Percentiles rank a stretch among this genome's conserved stretches.
Evolutionary conservation across 176 grass and related monocot genomes (phyloP).

Genomic region (Aegilops umbellulata): DNA sequence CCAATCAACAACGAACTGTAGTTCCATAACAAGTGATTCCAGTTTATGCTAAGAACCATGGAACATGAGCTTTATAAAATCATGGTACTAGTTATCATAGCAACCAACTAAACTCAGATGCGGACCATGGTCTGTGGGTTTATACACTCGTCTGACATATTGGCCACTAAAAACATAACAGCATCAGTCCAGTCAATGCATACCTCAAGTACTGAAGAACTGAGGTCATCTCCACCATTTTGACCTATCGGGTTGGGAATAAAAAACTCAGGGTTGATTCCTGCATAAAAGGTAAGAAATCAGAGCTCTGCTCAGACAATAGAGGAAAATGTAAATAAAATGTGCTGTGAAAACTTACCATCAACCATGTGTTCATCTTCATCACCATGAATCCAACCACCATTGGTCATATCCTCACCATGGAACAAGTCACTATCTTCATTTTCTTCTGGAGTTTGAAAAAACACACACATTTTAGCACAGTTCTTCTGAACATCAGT

Average conservation of each 20-base stretch:
- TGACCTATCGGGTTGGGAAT: slow-evolving; percentile 58
- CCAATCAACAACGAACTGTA: background rate
- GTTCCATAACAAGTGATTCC: background rate
- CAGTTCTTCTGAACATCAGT: background rate
- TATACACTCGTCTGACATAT: background rate
- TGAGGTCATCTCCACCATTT: slow-evolving; percentile 66
- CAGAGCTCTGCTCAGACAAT: slow-evolving; percentile 1
- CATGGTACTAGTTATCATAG: background rate
- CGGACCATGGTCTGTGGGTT: background rate
- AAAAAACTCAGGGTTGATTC: slow-evolving; percentile 36
- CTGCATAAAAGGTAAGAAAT: slow-evolving; percentile 35
- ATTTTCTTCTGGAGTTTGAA: slow-evolving; percentile 43
- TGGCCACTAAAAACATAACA: background rate
- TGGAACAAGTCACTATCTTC: slow-evolving; percentile 64
- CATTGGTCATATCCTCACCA: slow-evolving; percentile 45
- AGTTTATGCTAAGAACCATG: background rate
- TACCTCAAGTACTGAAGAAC: slow-evolving; percentile 64
- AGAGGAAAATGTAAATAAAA: background rate
- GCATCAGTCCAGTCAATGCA: background rate
- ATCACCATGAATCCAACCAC: slow-evolving; percentile 60
- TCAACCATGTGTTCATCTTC: slow-evolving; percentile 61
- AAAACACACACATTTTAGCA: slow-evolving; percentile 1
- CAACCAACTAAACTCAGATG: background rate
- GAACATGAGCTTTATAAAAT: slow-evolving; percentile 14
- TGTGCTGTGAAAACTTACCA: slow-evolving; percentile 28